These are phyloP conservation scores for Pelargonium citronellum DNA, from an alignment of 441 rosid species.

Conservation along the genomic window DNA sequence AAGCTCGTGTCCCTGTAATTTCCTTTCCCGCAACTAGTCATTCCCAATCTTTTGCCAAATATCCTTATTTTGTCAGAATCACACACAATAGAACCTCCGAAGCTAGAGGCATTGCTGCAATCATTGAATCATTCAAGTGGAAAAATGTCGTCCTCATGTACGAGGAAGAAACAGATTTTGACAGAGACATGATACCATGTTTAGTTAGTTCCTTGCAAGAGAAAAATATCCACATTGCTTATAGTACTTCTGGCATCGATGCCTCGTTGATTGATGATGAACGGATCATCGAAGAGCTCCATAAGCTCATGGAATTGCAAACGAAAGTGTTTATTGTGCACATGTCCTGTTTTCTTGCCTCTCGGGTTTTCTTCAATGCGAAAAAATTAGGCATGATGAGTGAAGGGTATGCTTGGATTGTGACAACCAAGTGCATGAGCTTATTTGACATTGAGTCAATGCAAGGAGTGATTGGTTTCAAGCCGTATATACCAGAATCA, in stretches of 20 bases:
- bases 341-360: conserved; percentile 34
- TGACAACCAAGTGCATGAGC: conserved; percentile 37
- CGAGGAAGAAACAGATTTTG: conserved; percentile 35
- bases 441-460: conserved; percentile 26
- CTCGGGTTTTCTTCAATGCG: conserved; percentile 38
- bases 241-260: conserved; percentile 29
- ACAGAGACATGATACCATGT: conserved; percentile 38
- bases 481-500: conserved; percentile 29
- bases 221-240: conserved; percentile 30
- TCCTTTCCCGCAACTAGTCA: conserved; percentile 59
- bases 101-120: conserved; percentile 36
- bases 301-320: conserved; percentile 42
- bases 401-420: conserved; percentile 52
- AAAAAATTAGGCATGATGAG: conserved; percentile 49
- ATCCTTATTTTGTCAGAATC: conserved; percentile 46
- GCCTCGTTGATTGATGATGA: conserved; percentile 29
- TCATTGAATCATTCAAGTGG: conserved; percentile 49
- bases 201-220: conserved; percentile 40
- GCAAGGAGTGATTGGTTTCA: conserved; percentile 49
- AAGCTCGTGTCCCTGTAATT: conserved; percentile 51
- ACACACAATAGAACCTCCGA: conserved; percentile 35
- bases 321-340: conserved; percentile 59
- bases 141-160: conserved; percentile 46
- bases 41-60: conserved; percentile 28
- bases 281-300: conserved; percentile 40